phyloP scores from a whole-genome alignment of 345 rosid species.

The Hirschfeldia incana region DNA sequence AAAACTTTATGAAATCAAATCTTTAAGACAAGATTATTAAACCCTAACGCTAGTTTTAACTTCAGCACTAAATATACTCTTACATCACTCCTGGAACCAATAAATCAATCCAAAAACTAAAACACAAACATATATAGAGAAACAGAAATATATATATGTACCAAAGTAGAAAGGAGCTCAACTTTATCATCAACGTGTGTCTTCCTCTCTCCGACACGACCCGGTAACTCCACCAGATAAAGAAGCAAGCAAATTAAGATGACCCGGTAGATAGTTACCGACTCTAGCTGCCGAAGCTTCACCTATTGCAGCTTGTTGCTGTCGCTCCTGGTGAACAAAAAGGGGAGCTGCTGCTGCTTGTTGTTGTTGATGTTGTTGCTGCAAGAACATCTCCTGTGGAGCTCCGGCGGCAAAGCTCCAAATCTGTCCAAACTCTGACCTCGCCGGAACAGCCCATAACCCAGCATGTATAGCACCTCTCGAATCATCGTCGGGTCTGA shows the following conservation, averaged over 20 bases:
- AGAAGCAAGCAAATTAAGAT: constrained; percentile 78
- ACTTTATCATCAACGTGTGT: constrained; percentile 14
- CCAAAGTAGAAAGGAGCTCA: constrained; percentile 9
- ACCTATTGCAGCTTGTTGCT: constrained; percentile 58
- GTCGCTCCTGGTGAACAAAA: constrained; percentile 70
- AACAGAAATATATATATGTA: constrained; percentile 13
- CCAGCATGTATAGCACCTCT: constrained; percentile 52
- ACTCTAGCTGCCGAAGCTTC: constrained; percentile 92
- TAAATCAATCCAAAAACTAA: constrained; percentile 2
- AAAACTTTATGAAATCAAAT: background rate
- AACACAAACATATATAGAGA: constrained; percentile 6
- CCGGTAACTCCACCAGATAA: constrained; percentile 67
- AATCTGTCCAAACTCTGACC: constrained; percentile 73
- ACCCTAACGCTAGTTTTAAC: constrained; percentile 31
- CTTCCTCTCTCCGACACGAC: constrained; percentile 69
- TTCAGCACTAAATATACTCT: constrained; percentile 15
- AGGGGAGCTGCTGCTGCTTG: constrained; percentile 31
- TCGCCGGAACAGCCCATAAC: constrained; percentile 81
- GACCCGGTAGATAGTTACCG: constrained; percentile 83
- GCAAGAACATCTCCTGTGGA: constrained; percentile 64
- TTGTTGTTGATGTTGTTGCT: constrained; percentile 30
- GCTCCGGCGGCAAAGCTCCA: constrained; percentile 80
- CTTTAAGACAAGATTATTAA: constrained; percentile 8
- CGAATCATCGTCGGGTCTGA: constrained; percentile 47
- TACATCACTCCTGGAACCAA: background rate